Conservation (phyloP, 2,329 filamentous ascomycete genomes). For the Aaosphaeria arxii region DNA sequence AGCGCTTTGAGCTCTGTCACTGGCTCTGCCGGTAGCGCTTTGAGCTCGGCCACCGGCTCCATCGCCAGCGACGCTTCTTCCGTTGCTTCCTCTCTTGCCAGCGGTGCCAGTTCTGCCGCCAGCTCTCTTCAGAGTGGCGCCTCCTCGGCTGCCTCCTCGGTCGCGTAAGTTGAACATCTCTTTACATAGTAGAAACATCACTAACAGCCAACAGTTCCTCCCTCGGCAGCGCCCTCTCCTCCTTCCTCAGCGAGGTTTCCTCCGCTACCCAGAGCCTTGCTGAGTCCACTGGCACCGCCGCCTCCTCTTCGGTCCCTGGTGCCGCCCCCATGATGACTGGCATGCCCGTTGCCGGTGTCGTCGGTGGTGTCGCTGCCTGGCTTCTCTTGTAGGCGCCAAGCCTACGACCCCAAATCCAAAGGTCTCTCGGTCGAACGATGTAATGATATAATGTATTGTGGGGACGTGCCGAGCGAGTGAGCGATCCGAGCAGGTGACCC, state of each 20-base stretch:
- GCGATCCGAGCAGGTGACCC: not conserved
- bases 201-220: slow-evolving; percentile 1
- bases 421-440: slow-evolving; percentile 15
- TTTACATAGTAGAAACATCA: not conserved
- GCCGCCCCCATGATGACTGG: slow-evolving; percentile 33
- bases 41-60: slow-evolving; percentile 2
- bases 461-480: not conserved
- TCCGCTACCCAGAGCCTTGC: not conserved
- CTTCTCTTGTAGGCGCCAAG: slow-evolving; percentile 34
- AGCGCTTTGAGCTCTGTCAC: slow-evolving; percentile 3
- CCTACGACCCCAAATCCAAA: slow-evolving; percentile 9
- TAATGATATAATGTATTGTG: slow-evolving; percentile 31
- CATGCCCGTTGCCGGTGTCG: slow-evolving; percentile 35
- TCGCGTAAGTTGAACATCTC: not conserved
- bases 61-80: slow-evolving; percentile 6
- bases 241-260: slow-evolving; percentile 5
- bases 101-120: slow-evolving; percentile 3
- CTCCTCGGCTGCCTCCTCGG: slow-evolving; percentile 1
- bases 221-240: slow-evolving; percentile 3
- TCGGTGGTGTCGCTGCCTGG: slow-evolving; percentile 35
- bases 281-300: not conserved
- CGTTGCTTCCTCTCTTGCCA: not conserved
- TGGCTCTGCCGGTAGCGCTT: not conserved
- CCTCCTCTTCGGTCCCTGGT: slow-evolving; percentile 13
- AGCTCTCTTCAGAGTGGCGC: slow-evolving; percentile 1